Evolutionary conservation across 2,329 filamentous ascomycete species (phyloP).

Genomic region (Sarocladiaceae sp.): DNA sequence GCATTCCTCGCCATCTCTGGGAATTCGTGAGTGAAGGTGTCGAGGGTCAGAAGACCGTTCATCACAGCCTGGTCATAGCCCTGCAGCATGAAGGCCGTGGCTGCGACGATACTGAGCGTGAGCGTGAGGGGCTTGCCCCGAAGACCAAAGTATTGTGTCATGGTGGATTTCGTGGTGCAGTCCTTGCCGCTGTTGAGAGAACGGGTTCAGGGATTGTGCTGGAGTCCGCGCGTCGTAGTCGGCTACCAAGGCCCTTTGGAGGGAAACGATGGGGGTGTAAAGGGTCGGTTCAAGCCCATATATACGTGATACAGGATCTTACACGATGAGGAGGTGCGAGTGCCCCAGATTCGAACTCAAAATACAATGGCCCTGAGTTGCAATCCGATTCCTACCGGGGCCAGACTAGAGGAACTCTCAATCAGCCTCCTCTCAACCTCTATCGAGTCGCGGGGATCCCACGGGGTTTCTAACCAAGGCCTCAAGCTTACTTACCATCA

Average conservation of each 20-base stretch:
- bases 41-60: background rate
- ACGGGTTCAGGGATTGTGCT: background rate
- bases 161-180: background rate
- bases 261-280: too few relatives aligned
- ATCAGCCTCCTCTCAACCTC: background rate
- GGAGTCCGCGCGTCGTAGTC: background rate
- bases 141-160: conserved; percentile 2
- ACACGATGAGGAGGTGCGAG: too few relatives aligned
- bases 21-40: background rate
- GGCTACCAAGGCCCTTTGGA: too few relatives aligned
- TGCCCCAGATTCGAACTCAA: too few relatives aligned
- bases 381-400: too few relatives aligned
- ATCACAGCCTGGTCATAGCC: conserved; percentile 3
- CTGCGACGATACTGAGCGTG: conserved; percentile 1
- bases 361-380: too few relatives aligned
- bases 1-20: background rate
- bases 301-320: too few relatives aligned
- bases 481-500: background rate
- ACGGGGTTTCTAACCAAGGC: too few relatives aligned
- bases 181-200: background rate
- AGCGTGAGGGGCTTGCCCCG: conserved; percentile 1
- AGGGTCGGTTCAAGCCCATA: too few relatives aligned
- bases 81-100: conserved; percentile 1
- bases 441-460: too few relatives aligned
- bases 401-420: too few relatives aligned